phyloP scores from a whole-genome alignment of 495 filamentous ascomycete genomes.

The Haplographium delicatum region DNA sequence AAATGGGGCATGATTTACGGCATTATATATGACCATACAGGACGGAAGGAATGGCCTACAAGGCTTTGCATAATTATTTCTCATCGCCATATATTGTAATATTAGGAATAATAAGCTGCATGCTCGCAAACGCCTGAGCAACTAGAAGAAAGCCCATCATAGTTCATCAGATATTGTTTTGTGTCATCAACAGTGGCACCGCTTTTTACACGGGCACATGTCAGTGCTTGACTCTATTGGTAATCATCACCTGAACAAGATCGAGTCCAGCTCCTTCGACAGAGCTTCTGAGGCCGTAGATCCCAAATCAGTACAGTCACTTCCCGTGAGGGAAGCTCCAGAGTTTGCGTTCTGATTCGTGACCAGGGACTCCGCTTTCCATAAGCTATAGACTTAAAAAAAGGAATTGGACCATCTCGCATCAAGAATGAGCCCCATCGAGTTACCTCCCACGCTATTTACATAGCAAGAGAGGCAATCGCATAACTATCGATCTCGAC shows the following conservation, averaged over 20 bases:
- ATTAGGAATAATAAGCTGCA: neutral
- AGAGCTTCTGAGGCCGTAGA: conserved; percentile 43
- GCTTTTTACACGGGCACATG: conserved; percentile 48
- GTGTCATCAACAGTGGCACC: conserved; percentile 58
- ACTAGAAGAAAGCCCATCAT: conserved; percentile 8
- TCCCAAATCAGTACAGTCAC: conserved; percentile 21
- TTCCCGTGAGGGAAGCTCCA: conserved; percentile 27
- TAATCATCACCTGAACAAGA: conserved; percentile 88
- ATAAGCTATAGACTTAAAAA: conserved; percentile 62
- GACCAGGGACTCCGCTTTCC: conserved; percentile 43
- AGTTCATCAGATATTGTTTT: conserved; percentile 91
- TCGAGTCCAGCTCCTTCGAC: conserved; percentile 63
- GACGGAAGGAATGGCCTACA: neutral
- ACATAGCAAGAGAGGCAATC: conserved; percentile 65
- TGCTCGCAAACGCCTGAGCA: neutral
- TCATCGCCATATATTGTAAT: neutral
- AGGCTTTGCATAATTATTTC: neutral
- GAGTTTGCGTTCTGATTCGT: conserved; percentile 21
- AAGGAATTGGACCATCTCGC: conserved; percentile 75
- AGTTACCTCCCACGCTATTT: conserved; percentile 72
- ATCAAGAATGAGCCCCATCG: conserved; percentile 99
- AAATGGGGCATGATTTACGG: conserved; percentile 5
- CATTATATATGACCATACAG: neutral
- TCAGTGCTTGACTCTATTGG: conserved; percentile 99
- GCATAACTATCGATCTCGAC: conserved; percentile 98